Conservation (phyloP, 2,329 filamentous ascomycete species). For the Byssothecium circinans region DNA sequence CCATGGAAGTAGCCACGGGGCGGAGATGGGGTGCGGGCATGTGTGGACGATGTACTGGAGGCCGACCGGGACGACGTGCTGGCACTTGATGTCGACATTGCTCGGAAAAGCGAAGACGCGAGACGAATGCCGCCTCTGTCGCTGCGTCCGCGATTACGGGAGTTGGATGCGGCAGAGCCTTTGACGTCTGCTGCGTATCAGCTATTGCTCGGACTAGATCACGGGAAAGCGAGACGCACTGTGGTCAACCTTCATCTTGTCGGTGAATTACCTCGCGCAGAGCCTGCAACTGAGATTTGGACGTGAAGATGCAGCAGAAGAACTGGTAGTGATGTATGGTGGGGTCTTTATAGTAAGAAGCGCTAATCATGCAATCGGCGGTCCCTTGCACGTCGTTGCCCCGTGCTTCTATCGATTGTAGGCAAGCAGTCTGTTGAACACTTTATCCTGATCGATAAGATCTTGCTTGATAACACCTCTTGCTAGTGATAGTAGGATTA, state of each 20-base stretch:
- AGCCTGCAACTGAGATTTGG: no score
- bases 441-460: no score
- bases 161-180: background rate
- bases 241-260: background rate
- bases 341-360: no score
- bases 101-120: background rate
- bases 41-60: background rate
- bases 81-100: background rate
- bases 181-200: background rate
- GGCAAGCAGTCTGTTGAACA: no score
- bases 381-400: no score
- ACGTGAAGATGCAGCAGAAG: no score
- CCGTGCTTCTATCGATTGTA: no score
- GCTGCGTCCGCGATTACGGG: background rate
- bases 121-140: background rate
- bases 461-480: no score
- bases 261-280: background rate
- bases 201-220: no score
- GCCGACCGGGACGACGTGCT: background rate
- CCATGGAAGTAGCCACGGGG: conserved; percentile 1
- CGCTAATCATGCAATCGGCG: no score
- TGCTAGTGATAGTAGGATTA: no score
- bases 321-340: no score
- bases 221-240: background rate
- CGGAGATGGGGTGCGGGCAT: background rate